Evolutionary conservation across 495 filamentous ascomycete genomes (phyloP).

Genomic region (Lepidopterella palustris): DNA sequence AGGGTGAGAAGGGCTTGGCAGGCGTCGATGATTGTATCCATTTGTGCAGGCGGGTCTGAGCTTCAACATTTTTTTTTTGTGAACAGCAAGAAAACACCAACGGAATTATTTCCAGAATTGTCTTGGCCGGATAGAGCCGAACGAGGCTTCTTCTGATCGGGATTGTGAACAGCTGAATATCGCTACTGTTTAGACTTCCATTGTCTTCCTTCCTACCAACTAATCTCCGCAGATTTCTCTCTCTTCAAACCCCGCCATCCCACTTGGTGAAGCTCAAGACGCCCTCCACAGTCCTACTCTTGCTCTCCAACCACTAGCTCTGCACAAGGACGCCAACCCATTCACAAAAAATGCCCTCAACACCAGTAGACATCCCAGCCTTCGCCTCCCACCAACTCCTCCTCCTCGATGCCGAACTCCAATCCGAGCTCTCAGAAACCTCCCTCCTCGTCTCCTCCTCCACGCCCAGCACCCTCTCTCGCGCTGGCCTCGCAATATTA

Average conservation of each 20-base stretch:
- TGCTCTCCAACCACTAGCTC: neutral
- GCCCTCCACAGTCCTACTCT: neutral
- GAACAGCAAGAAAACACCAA: neutral
- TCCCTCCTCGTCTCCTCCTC: conserved; percentile 61
- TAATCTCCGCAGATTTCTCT: no score
- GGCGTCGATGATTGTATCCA: no score
- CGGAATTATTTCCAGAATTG: neutral
- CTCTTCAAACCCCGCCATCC: neutral
- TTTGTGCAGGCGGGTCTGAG: neutral
- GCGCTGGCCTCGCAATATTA: conserved; percentile 79
- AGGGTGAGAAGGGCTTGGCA: neutral
- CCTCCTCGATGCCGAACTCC: conserved; percentile 71
- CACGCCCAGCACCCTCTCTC: conserved; percentile 67
- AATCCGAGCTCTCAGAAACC: conserved; percentile 70
- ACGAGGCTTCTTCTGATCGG: no score
- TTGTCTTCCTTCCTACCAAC: no score
- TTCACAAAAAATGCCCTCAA: conserved; percentile 7
- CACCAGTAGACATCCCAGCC: conserved; percentile 51
- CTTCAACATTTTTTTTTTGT: neutral
- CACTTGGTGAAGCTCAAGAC: neutral
- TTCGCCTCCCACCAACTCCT: conserved; percentile 75
- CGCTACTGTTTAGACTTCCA: no score
- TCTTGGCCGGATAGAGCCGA: no score
- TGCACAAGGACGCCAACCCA: neutral
- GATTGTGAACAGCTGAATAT: no score